Percentiles rank a stretch among this genome's conserved stretches.
phyloP scores from a whole-genome alignment of 495 filamentous ascomycete genomes.

The Parachaetomium inaequale region DNA sequence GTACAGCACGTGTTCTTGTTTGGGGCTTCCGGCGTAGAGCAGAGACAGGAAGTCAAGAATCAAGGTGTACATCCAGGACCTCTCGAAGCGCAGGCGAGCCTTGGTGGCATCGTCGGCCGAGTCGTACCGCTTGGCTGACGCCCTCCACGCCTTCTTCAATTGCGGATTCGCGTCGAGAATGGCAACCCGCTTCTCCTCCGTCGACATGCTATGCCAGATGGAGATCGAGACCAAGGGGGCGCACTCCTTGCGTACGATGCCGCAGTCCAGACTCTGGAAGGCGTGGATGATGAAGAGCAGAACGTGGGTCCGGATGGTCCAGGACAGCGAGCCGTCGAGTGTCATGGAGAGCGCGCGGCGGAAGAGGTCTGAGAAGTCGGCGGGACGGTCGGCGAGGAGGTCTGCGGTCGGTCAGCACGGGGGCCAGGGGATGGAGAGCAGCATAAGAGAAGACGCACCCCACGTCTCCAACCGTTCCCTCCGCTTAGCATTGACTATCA shows the following conservation, averaged over 20 bases:
- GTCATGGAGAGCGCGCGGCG: slow-evolving; percentile 85
- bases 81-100: slow-evolving; percentile 80
- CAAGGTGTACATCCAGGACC: slow-evolving; percentile 88
- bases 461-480: slow-evolving; percentile 84
- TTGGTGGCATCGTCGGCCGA: slow-evolving; percentile 76
- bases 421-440: background rate
- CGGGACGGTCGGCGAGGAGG: slow-evolving; percentile 70
- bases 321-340: slow-evolving; percentile 70
- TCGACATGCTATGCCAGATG: slow-evolving; percentile 89
- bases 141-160: slow-evolving; percentile 86
- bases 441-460: slow-evolving; percentile 37
- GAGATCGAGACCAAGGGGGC: slow-evolving; percentile 91
- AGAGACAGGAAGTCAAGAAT: slow-evolving; percentile 76
- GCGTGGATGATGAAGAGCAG: slow-evolving; percentile 83
- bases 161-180: slow-evolving; percentile 65
- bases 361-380: slow-evolving; percentile 87
- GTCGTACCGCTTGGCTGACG: slow-evolving; percentile 80
- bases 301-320: slow-evolving; percentile 69
- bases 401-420: slow-evolving; percentile 31
- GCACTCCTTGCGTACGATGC: slow-evolving; percentile 88
- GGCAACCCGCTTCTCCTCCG: slow-evolving; percentile 59
- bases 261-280: slow-evolving; percentile 91
- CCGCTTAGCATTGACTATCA: slow-evolving; percentile 84
- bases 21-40: slow-evolving; percentile 57
- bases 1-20: slow-evolving; percentile 67